Evolutionary conservation across 2,329 filamentous ascomycete species (phyloP).

Genomic region (Stemphylium beticola): DNA sequence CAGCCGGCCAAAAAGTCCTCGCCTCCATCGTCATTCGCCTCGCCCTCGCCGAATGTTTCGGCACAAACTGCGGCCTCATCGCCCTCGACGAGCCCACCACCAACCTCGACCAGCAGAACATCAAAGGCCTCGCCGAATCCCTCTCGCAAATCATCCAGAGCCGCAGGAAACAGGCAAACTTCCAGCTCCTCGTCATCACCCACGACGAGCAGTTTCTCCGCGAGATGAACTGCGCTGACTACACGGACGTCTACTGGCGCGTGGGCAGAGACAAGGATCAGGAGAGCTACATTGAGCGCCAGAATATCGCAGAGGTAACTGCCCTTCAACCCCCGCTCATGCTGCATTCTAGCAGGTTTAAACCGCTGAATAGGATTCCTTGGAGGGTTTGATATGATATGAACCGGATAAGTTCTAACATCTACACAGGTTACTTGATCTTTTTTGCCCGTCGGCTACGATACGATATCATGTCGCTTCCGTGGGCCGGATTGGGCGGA

Average conservation of each 20-base stretch:
- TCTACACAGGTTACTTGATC: too few relatives aligned
- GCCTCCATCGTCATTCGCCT: conserved; percentile 97
- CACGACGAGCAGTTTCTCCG: conserved; percentile 96
- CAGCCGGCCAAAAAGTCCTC: conserved; percentile 93
- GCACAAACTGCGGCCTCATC: conserved; percentile 93
- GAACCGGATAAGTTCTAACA: too few relatives aligned
- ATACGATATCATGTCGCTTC: too few relatives aligned
- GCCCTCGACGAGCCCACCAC: conserved; percentile 97
- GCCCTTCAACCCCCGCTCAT: background rate
- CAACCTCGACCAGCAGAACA: conserved; percentile 95
- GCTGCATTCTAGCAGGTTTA: background rate
- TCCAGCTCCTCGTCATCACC: conserved; percentile 97
- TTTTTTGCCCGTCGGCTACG: too few relatives aligned
- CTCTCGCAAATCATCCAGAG: conserved; percentile 86
- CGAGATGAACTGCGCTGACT: conserved; percentile 93
- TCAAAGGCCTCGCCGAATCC: conserved; percentile 82
- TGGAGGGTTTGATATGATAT: too few relatives aligned
- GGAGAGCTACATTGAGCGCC: conserved; percentile 82
- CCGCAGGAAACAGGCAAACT: conserved; percentile 86
- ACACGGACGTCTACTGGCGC: conserved; percentile 89
- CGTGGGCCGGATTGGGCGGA: background rate
- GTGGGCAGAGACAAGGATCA: conserved; percentile 83
- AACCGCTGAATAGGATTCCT: background rate
- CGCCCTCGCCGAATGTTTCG: conserved; percentile 94
- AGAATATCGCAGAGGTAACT: conserved; percentile 52